Conservation (phyloP, 495 filamentous ascomycete genomes). For the Talaromyces thailandensis region DNA sequence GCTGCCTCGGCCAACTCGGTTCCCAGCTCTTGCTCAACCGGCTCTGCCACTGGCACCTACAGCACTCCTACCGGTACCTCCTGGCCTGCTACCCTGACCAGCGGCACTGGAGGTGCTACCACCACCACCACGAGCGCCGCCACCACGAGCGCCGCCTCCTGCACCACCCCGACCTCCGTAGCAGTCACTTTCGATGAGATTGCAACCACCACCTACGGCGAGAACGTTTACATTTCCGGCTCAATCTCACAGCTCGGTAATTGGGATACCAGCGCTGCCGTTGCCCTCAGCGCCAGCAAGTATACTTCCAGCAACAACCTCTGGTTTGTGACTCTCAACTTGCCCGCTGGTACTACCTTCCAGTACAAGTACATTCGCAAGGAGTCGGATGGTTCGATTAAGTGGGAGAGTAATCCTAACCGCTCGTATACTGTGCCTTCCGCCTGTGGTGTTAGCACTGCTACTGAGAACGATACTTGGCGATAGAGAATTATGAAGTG, state of each 20-base stretch:
- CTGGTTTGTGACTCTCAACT: constrained; percentile 44
- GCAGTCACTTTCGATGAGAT: constrained; percentile 51
- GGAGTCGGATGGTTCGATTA: constrained; percentile 40
- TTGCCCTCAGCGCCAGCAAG: constrained; percentile 40
- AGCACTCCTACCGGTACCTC: constrained; percentile 39
- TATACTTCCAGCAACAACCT: constrained; percentile 49
- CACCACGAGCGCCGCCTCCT: constrained; percentile 24
- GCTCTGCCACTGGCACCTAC: constrained; percentile 51
- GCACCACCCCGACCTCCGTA: constrained; percentile 37
- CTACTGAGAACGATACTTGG: constrained; percentile 27
- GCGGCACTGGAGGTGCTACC: constrained; percentile 21
- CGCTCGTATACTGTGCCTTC: constrained; percentile 45
- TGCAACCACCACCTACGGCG: constrained; percentile 45
- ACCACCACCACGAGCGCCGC: constrained; percentile 22
- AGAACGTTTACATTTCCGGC: constrained; percentile 52
- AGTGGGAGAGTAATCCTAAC: constrained; percentile 61
- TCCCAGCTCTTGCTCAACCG: constrained; percentile 42
- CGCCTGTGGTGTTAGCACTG: constrained; percentile 32
- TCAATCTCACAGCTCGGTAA: constrained; percentile 43
- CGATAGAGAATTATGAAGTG: constrained; percentile 4
- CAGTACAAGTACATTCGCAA: constrained; percentile 64
- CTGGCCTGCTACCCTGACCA: constrained; percentile 48
- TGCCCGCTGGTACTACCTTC: constrained; percentile 44
- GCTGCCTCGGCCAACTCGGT: constrained; percentile 43
- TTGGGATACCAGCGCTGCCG: constrained; percentile 43